A percentile compares a stretch with the other conserved stretches of the same genome.
Evolutionary conservation across 805 yeast species (phyloP).

Genomic region (Peterozyma toletana): DNA sequence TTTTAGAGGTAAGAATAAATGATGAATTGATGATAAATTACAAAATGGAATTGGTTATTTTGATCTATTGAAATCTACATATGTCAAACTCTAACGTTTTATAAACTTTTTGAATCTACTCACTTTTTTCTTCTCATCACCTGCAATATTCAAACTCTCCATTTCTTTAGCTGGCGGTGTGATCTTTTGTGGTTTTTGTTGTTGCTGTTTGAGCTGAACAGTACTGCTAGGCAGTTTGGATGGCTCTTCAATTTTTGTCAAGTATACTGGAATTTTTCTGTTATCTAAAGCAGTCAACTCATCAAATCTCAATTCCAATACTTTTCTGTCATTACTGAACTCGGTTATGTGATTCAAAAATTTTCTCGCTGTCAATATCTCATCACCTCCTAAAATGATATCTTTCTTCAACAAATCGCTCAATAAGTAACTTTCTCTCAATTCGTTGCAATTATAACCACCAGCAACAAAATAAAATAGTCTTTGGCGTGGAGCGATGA

Average conservation of each 20-base stretch:
- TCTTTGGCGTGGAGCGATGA: slow-evolving; percentile 43
- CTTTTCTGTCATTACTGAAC: slow-evolving; percentile 26
- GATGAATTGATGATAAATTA: too few relatives aligned
- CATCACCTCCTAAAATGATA: slow-evolving; percentile 76
- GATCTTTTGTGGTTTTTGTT: too few relatives aligned
- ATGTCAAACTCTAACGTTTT: too few relatives aligned
- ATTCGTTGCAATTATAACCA: slow-evolving; percentile 80
- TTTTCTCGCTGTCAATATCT: slow-evolving; percentile 47
- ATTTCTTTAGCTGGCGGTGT: too few relatives aligned
- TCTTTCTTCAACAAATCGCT: slow-evolving; percentile 58
- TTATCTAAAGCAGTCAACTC: slow-evolving; percentile 19
- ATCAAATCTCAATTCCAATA: slow-evolving; percentile 36
- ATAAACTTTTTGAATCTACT: too few relatives aligned
- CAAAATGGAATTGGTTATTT: too few relatives aligned
- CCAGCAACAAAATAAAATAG: slow-evolving; percentile 82
- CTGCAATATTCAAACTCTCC: too few relatives aligned
- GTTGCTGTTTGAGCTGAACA: not conserved
- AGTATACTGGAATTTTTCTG: slow-evolving; percentile 30
- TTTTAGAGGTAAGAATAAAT: too few relatives aligned
- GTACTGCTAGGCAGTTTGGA: not conserved
- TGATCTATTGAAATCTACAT: too few relatives aligned
- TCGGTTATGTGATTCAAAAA: slow-evolving; percentile 31
- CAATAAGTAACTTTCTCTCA: slow-evolving; percentile 67
- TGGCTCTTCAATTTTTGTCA: slow-evolving; percentile 24
- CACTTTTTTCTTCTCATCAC: too few relatives aligned